Percentiles rank a stretch among this genome's conserved stretches.
Evolutionary conservation across 257 asterid species (phyloP).

Genomic region (Scutellaria barbata): DNA sequence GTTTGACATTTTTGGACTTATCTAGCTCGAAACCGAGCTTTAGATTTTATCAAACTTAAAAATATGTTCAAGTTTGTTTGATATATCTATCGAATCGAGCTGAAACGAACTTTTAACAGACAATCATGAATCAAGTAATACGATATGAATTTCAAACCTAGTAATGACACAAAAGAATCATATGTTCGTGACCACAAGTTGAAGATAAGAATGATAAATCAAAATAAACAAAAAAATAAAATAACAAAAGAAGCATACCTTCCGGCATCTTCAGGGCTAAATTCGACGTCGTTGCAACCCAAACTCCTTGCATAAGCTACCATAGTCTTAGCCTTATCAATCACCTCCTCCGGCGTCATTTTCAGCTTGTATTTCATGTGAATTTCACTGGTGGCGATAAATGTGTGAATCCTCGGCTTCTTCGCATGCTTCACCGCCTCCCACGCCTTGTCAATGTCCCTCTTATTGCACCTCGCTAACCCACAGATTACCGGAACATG

Average conservation of each 20-base stretch:
- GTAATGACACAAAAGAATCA: not conserved
- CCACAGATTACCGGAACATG: constrained; percentile 91
- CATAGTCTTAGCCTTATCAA: constrained; percentile 83
- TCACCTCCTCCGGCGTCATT: constrained; percentile 71
- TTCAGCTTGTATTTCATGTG: constrained; percentile 88
- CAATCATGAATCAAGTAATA: no score
- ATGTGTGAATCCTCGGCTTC: constrained; percentile 90
- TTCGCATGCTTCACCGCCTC: constrained; percentile 85
- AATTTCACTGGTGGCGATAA: constrained; percentile 93
- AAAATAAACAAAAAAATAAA: no score
- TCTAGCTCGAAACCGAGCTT: no score
- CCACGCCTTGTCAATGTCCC: constrained; percentile 91
- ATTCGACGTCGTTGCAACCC: constrained; percentile 88
- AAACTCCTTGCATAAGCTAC: constrained; percentile 84
- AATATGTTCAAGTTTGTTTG: no score
- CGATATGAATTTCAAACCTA: not conserved
- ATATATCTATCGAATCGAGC: no score
- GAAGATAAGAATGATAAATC: not conserved
- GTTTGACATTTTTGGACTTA: no score
- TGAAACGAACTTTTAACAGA: no score
- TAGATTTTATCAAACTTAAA: no score
- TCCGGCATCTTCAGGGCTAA: constrained; percentile 98
- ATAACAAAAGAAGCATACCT: constrained; percentile 57
- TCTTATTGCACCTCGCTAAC: constrained; percentile 80
- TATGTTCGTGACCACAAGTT: constrained; percentile 10